phyloP scores from a whole-genome alignment of 495 filamentous ascomycete species.

The Penicillium salamii region DNA sequence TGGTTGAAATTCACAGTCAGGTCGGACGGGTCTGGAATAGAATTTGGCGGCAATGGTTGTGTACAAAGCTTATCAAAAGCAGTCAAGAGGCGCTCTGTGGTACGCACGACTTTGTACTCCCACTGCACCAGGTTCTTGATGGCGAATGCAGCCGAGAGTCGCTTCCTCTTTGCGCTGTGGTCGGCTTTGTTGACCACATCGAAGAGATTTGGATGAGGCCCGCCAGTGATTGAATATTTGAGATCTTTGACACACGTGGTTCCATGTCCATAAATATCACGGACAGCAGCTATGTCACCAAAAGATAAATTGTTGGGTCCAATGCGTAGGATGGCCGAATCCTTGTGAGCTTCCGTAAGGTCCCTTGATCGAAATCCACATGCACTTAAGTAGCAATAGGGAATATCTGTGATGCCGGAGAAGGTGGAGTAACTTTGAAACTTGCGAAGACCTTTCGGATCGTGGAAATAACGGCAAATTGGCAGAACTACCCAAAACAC shows the following conservation, averaged over 20 bases:
- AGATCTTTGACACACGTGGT: conserved; percentile 43
- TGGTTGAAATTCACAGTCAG: conserved; percentile 28
- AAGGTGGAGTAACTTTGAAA: conserved; percentile 34
- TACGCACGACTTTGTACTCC: conserved; percentile 47
- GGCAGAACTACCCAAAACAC: conserved; percentile 14
- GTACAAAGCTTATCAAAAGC: conserved; percentile 20
- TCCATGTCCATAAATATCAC: conserved; percentile 51
- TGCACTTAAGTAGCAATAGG: conserved; percentile 25
- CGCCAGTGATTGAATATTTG: conserved; percentile 34
- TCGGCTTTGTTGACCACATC: conserved; percentile 35
- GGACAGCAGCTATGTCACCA: conserved; percentile 34
- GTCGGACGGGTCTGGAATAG: not conserved
- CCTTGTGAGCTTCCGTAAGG: conserved; percentile 34
- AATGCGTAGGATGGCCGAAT: conserved; percentile 38
- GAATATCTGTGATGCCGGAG: conserved; percentile 35
- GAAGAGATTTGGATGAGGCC: conserved; percentile 35
- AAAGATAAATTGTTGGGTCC: conserved; percentile 48
- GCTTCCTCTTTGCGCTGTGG: conserved; percentile 37
- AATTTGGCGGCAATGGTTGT: conserved; percentile 8
- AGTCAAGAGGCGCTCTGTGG: conserved; percentile 26
- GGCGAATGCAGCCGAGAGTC: conserved; percentile 44
- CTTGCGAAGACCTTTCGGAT: conserved; percentile 39
- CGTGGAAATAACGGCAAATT: conserved; percentile 31
- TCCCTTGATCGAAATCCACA: conserved; percentile 30
- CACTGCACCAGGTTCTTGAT: conserved; percentile 45